Percentiles rank a stretch among this genome's conserved stretches.
phyloP scores from a whole-genome alignment of 768 basidiomycete genomes.

The Cystofilobasidium macerans region DNA sequence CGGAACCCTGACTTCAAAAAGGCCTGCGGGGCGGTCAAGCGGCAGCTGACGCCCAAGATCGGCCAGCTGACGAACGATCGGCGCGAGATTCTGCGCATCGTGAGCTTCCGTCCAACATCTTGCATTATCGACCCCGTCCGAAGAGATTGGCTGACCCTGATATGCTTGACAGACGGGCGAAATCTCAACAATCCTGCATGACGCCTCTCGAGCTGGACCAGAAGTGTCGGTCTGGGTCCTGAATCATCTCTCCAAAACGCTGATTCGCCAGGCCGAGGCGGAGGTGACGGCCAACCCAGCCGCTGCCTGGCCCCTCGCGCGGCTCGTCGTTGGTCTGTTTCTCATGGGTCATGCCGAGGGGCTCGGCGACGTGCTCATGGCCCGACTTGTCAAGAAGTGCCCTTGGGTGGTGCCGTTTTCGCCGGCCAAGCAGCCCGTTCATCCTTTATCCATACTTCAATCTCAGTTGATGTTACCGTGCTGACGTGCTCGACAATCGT shows the following conservation, averaged over 20 bases:
- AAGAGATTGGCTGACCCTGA: no score
- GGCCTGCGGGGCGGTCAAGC: conserved; percentile 56
- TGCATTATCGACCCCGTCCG: conserved; percentile 24
- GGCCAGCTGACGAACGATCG: conserved; percentile 72
- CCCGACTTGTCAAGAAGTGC: conserved; percentile 75
- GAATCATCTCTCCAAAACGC: conserved; percentile 76
- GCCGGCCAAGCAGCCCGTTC: conserved; percentile 47
- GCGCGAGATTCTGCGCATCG: conserved; percentile 50
- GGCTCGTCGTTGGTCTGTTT: conserved; percentile 56
- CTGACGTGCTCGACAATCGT: no score
- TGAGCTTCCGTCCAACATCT: neutral
- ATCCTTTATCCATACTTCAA: conserved; percentile 26
- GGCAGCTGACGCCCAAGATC: conserved; percentile 74
- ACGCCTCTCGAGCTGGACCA: conserved; percentile 40
- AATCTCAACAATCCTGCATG: conserved; percentile 42
- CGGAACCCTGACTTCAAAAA: conserved; percentile 47
- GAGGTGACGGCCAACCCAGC: conserved; percentile 83
- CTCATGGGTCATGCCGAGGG: conserved; percentile 45
- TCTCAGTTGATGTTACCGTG: no score
- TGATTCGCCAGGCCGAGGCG: conserved; percentile 83
- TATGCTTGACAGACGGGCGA: conserved; percentile 39
- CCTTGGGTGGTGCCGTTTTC: conserved; percentile 70
- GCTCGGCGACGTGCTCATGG: conserved; percentile 67
- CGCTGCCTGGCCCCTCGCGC: conserved; percentile 70
- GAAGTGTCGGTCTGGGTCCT: conserved; percentile 56